Conservation (phyloP, 129 eudicot genomes). For the Flaveria bidentis region DNA sequence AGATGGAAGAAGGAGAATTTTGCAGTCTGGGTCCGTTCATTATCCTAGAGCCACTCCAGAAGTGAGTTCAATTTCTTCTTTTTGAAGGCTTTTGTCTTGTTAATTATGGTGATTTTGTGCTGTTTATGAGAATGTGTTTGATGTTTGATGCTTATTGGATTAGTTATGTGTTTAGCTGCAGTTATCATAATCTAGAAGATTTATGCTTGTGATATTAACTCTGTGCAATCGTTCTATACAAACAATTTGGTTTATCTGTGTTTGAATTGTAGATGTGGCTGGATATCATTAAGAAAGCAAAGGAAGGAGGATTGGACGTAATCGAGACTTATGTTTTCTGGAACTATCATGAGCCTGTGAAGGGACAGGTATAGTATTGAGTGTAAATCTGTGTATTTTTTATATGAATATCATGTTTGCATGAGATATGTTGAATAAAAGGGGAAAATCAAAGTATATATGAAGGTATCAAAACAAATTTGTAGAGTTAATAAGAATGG, state of each 20-base stretch:
- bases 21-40: conserved; percentile 82
- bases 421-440: neutral
- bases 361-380: conserved; percentile 57
- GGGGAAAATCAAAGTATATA: neutral
- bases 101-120: neutral
- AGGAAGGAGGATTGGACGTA: conserved; percentile 85
- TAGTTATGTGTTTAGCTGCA: neutral
- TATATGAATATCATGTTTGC: neutral
- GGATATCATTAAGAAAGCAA: conserved; percentile 56
- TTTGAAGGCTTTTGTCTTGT: neutral
- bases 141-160: neutral
- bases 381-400: conserved; percentile 2
- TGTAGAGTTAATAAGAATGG: neutral
- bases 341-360: conserved; percentile 81
- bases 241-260: conserved; percentile 5
- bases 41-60: conserved; percentile 77
- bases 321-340: conserved; percentile 81
- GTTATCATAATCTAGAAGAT: neutral
- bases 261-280: conserved; percentile 66
- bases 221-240: neutral
- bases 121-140: conserved; percentile 15
- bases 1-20: conserved; percentile 69
- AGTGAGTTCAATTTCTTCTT: conserved; percentile 41
- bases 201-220: neutral
- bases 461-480: neutral